Percentiles rank a stretch among this genome's conserved stretches.
phyloP scores from a whole-genome alignment of 2,329 filamentous ascomycete genomes.

The Fusarium caatingaense region DNA sequence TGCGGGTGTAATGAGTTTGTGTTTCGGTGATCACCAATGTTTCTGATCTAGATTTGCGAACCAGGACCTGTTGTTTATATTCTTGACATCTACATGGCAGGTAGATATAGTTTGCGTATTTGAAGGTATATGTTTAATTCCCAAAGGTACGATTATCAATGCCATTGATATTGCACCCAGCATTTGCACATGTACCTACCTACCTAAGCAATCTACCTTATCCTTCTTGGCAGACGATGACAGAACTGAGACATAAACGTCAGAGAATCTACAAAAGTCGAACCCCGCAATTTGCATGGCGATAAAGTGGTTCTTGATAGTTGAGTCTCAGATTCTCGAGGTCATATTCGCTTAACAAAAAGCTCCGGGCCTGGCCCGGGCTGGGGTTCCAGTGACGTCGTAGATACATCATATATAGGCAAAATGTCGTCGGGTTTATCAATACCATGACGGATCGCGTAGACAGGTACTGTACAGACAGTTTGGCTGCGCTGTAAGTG shows the following conservation, averaged over 20 bases:
- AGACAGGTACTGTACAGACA: too few species aligned
- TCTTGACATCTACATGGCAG: neutral
- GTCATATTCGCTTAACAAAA: slow-evolving; percentile 7
- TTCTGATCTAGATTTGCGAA: neutral
- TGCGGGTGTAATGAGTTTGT: neutral
- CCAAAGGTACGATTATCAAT: neutral
- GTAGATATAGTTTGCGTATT: neutral
- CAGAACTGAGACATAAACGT: neutral
- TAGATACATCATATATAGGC: slow-evolving; percentile 17
- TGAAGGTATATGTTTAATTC: neutral
- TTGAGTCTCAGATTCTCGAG: neutral
- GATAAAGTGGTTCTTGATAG: neutral
- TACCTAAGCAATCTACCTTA: neutral
- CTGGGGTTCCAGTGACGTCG: slow-evolving; percentile 24
- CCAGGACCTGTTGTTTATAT: neutral
- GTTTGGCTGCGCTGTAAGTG: neutral
- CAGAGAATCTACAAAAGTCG: neutral
- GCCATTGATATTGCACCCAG: neutral
- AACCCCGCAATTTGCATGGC: neutral
- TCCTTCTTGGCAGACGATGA: neutral
- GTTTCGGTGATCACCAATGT: neutral
- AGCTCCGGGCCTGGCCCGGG: neutral
- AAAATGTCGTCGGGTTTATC: slow-evolving; percentile 13
- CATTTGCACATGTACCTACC: neutral
- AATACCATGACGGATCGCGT: neutral